Conservation (phyloP, 148 eudicot species). For the Polygonum aviculare region DNA sequence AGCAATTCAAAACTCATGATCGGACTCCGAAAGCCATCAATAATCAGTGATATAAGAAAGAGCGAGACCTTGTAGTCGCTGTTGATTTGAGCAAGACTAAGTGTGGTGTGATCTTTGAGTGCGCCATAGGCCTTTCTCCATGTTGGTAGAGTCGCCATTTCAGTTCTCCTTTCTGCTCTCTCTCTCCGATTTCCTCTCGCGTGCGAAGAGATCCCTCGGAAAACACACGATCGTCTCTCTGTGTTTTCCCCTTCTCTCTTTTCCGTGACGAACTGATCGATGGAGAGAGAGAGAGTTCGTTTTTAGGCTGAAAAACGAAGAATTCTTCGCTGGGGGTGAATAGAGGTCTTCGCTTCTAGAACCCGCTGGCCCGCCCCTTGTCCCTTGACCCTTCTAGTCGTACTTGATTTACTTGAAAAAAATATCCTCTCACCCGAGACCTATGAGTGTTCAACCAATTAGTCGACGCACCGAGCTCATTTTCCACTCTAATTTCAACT, state of each 20-base stretch:
- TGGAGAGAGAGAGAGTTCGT: neutral
- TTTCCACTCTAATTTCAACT: no score
- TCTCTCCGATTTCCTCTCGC: slow-evolving; percentile 13
- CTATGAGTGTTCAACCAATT: no score
- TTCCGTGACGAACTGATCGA: neutral
- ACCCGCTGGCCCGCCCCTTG: neutral
- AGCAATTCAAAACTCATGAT: neutral
- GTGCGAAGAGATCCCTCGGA: neutral
- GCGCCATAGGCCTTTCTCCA: slow-evolving; percentile 93
- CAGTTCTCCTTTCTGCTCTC: neutral
- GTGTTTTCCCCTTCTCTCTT: neutral
- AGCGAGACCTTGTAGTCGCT: slow-evolving; percentile 70
- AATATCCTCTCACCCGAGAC: no score
- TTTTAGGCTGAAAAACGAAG: neutral
- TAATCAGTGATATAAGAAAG: neutral
- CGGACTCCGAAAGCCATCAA: neutral
- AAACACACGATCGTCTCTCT: slow-evolving; percentile 21
- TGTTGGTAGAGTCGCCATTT: slow-evolving; percentile 71
- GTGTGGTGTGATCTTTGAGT: slow-evolving; percentile 84
- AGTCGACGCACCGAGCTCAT: no score
- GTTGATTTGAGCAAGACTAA: slow-evolving; percentile 91
- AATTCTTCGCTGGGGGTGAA: neutral
- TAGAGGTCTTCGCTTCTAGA: neutral
- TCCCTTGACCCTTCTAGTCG: neutral
- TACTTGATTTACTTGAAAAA: no score